Evolutionary conservation across 345 rosid species (phyloP).

Genomic region (Eutrema yunnanense): DNA sequence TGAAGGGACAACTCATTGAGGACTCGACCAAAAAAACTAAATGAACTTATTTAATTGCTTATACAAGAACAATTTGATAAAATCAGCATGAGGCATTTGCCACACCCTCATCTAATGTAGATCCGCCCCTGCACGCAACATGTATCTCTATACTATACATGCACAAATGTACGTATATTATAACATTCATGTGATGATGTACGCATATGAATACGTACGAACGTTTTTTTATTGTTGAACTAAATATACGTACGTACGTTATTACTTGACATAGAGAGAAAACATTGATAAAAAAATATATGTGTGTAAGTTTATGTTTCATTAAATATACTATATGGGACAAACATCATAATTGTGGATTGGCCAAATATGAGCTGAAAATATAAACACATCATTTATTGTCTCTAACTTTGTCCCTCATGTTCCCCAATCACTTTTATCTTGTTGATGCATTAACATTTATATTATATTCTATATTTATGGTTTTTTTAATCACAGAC

Average conservation of each 20-base stretch:
- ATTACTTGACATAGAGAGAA: not conserved
- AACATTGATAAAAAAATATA: not conserved
- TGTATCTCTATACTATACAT: not conserved
- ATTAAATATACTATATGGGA: not conserved
- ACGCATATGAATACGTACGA: not conserved
- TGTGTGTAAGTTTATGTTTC: conserved; percentile 10
- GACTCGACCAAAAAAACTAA: no score
- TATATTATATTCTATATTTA: not conserved
- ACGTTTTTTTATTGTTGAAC: no score
- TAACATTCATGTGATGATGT: not conserved
- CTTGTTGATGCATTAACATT: conserved; percentile 15
- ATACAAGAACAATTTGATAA: no score
- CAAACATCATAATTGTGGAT: conserved; percentile 29
- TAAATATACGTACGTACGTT: no score
- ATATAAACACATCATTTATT: conserved; percentile 25
- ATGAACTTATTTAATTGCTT: no score
- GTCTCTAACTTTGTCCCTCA: conserved; percentile 28
- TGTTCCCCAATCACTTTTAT: conserved; percentile 21
- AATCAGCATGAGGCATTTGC: no score
- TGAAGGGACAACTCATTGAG: no score
- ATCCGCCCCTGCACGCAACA: no score
- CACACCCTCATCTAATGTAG: no score
- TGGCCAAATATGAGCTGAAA: conserved; percentile 24
- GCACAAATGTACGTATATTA: not conserved
- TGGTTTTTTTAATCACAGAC: not conserved